Evolutionary conservation across 192 early-diverging fungal species (phyloP), one percentile per base, ranked within the genome.

Genomic region (Rhizophagus clarus): DNA sequence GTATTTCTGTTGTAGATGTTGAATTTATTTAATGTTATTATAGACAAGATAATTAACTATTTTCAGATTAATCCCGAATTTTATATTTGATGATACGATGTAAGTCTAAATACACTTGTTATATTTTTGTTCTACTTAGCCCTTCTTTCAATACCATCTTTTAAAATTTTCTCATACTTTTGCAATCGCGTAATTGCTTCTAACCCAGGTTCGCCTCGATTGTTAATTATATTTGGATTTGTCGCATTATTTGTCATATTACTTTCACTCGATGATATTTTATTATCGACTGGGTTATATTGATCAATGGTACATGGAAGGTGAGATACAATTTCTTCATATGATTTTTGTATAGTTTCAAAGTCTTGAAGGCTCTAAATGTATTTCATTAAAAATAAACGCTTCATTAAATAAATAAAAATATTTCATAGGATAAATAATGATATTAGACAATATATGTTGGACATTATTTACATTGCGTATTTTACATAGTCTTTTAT

Each of bases 1-100:
- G 85, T 14, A 79, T 86, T 5, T 80, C 85, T 20, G 75, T 77
- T 67, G 71, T 72, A 47, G 71, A 26, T 24, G 71, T 72, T 72
- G 71, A 24, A 51, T 28, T 47, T 49, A 47, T 72, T 72, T 72
- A 72, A 49, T 29, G 20, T 24, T 62, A 29, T n/a, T 28, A 29
- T 67, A 11, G 14, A 29, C 10, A 67, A 67, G 10, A 15, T 68
- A 22, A n/a, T 40, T 40, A 31, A 40, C 37, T 11, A 20, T 20
- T 37, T 10, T 70, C 37, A n/a, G 22, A 8, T 66, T 31, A 37
- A 70, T 70, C 17, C 7, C 31, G 29, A 34, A 34, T 40, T 14
- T 42, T 5, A 70, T 2, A 37, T 70, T 29, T 15, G 24, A 20
- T 34, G 64, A 66, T 24, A 66, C 28, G 14, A 66, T 28, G n/a